Evolutionary conservation across 495 filamentous ascomycete genomes (phyloP).

Genomic region (Patellaria atrata): DNA sequence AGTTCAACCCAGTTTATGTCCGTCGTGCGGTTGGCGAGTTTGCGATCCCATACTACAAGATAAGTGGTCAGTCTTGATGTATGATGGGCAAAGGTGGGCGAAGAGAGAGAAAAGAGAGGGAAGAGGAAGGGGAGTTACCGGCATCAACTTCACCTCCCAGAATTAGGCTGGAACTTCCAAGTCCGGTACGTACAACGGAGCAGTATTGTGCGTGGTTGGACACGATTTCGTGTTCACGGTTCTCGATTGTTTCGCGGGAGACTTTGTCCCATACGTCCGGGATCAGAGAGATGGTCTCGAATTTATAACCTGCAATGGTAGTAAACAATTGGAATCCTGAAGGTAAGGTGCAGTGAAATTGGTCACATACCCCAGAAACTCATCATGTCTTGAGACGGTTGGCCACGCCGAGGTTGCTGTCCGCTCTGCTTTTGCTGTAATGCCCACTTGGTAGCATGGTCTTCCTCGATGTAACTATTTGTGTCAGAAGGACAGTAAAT

Average conservation of each 20-base stretch:
- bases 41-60: slow-evolving; percentile 62
- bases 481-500: not conserved
- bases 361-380: slow-evolving; percentile 43
- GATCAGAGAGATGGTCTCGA: slow-evolving; percentile 72
- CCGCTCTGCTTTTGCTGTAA: slow-evolving; percentile 37
- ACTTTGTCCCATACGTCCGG: slow-evolving; percentile 56
- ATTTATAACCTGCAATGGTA: slow-evolving; percentile 72
- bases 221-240: slow-evolving; percentile 51
- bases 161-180: slow-evolving; percentile 55
- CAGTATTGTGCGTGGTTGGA: slow-evolving; percentile 89
- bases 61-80: no score
- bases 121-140: slow-evolving; percentile 29
- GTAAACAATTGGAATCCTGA: not conserved
- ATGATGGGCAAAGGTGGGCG: no score
- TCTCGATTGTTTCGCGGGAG: slow-evolving; percentile 61
- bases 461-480: slow-evolving; percentile 72
- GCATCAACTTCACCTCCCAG: slow-evolving; percentile 95
- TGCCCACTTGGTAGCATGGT: slow-evolving; percentile 51
- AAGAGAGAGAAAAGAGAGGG: no score
- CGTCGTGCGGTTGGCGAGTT: slow-evolving; percentile 27
- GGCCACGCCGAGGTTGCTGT: slow-evolving; percentile 39
- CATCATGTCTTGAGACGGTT: slow-evolving; percentile 49
- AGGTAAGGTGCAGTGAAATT: no score
- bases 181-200: slow-evolving; percentile 74
- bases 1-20: slow-evolving; percentile 65